Evolutionary conservation across 495 filamentous ascomycete genomes (phyloP).

Genomic region (Lasiosphaeria miniovina): DNA sequence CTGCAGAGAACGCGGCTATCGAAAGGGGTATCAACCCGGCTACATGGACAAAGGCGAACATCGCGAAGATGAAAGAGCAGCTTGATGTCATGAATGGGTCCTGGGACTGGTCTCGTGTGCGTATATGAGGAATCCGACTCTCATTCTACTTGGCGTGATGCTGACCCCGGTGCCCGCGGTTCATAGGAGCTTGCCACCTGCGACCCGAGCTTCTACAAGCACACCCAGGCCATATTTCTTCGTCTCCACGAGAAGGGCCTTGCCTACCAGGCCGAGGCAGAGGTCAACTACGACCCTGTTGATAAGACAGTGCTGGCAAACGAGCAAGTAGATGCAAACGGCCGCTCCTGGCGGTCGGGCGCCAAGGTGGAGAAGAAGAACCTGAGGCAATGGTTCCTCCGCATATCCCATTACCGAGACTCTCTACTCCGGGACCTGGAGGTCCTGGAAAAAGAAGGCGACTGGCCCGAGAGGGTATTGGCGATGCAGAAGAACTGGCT

Average conservation of each 20-base stretch:
- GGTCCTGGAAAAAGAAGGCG: conserved; percentile 53
- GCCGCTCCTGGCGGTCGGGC: conserved; percentile 82
- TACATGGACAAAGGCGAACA: conserved; percentile 76
- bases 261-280: conserved; percentile 73
- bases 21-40: conserved; percentile 76
- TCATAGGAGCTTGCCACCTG: conserved; percentile 78
- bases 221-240: conserved; percentile 83
- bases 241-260: conserved; percentile 66
- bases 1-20: conserved; percentile 92
- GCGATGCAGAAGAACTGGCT: conserved; percentile 89
- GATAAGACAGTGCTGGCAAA: conserved; percentile 89
- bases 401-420: conserved; percentile 75
- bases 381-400: conserved; percentile 87
- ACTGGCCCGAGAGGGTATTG: conserved; percentile 79
- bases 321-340: conserved; percentile 83
- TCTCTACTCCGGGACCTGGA: conserved; percentile 71
- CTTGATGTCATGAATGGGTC: conserved; percentile 68
- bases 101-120: conserved; percentile 80
- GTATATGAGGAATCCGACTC: conserved; percentile 24
- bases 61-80: conserved; percentile 79
- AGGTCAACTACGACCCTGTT: conserved; percentile 88
- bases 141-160: neutral
- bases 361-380: conserved; percentile 77
- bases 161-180: neutral
- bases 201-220: conserved; percentile 78